phyloP scores from a whole-genome alignment of 2,329 filamentous ascomycete genomes.

The Cladosporium oxysporum region DNA sequence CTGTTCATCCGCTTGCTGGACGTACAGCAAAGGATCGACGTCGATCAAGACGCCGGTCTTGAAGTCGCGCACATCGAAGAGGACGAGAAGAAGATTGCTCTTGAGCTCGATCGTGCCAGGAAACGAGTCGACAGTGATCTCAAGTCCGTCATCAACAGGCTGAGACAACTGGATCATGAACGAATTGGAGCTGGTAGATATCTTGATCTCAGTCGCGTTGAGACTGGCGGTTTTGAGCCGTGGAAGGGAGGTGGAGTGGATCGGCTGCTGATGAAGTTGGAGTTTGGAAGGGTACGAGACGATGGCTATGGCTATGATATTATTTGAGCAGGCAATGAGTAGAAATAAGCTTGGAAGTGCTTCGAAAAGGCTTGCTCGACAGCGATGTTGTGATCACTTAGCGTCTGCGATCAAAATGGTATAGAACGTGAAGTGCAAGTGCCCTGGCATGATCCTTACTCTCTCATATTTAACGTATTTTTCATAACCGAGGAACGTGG shows the following conservation, averaged over 20 bases:
- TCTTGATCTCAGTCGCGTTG: constrained; percentile 26
- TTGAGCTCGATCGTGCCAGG: constrained; percentile 65
- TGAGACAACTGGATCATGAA: constrained; percentile 62
- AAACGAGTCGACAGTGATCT: constrained; percentile 67
- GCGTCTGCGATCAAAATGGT: background rate
- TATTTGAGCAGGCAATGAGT: background rate
- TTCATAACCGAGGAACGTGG: background rate
- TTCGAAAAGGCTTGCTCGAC: background rate
- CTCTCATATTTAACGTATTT: background rate
- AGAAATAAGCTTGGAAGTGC: background rate
- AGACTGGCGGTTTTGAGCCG: constrained; percentile 60
- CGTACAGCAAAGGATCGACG: constrained; percentile 75
- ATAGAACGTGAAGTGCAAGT: background rate
- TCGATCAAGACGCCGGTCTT: constrained; percentile 79
- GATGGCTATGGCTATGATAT: constrained; percentile 21
- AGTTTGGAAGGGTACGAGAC: constrained; percentile 51
- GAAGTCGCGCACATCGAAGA: constrained; percentile 57
- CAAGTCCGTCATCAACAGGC: constrained; percentile 58
- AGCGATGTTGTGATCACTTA: background rate
- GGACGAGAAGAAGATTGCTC: constrained; percentile 70
- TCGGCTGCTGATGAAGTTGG: constrained; percentile 85
- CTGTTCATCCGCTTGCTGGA: constrained; percentile 73
- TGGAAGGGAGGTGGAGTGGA: constrained; percentile 78
- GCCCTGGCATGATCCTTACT: too few relatives aligned
- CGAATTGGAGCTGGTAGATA: constrained; percentile 39